Conservation (phyloP, 805 yeast genomes). For the Sugiyamaella qingdaonensis region DNA sequence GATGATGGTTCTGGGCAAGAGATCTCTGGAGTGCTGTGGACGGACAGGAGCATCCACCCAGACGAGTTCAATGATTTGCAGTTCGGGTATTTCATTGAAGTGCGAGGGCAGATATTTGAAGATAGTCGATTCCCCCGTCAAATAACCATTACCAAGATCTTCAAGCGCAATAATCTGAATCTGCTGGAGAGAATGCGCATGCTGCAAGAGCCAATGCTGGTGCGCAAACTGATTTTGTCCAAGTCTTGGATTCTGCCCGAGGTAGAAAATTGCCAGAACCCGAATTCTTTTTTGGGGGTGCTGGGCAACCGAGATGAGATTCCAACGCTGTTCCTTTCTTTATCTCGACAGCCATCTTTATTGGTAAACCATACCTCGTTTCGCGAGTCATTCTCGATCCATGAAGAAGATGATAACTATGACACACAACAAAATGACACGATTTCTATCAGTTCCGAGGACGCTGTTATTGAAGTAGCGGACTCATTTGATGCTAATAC, state of each 20-base stretch:
- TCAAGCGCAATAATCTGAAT: conserved; percentile 1
- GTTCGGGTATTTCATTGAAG: conserved; percentile 8
- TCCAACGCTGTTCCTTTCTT: conserved; percentile 12
- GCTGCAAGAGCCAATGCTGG: conserved; percentile 4
- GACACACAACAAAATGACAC: not conserved
- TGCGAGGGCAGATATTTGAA: conserved; percentile 10
- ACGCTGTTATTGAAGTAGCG: not conserved
- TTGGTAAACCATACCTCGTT: not conserved
- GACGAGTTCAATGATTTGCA: conserved; percentile 1
- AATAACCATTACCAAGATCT: not conserved
- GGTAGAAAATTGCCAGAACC: not conserved
- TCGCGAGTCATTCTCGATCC: not conserved
- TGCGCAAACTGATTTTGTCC: conserved; percentile 6
- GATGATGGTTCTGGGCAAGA: conserved; percentile 10
- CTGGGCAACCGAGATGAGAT: too few relatives aligned
- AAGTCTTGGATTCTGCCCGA: conserved; percentile 5
- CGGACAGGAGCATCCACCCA: not conserved
- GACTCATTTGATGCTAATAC: not conserved
- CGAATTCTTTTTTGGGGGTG: not conserved
- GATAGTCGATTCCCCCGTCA: conserved; percentile 3
- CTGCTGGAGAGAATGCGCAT: conserved; percentile 5
- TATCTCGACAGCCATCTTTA: conserved; percentile 11
- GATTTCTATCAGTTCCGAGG: not conserved
- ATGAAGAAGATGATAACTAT: not conserved
- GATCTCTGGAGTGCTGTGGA: not conserved